Evolutionary conservation across 2,329 filamentous ascomycete genomes (phyloP), one percentile per base, ranked within the genome.

Genomic region (Xylaria sp.): DNA sequence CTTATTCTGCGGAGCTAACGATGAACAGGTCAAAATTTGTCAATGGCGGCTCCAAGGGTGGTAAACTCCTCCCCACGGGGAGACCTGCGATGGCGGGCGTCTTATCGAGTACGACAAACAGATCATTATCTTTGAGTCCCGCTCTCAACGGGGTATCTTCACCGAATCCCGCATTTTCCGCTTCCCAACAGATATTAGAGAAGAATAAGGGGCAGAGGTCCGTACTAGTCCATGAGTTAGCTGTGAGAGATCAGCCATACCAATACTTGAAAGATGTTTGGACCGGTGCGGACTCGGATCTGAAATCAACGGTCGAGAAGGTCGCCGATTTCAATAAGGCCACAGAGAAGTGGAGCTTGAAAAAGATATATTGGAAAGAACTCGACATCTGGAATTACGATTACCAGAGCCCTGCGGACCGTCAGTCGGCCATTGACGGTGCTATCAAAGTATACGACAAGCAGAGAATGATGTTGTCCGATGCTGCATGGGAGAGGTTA

Each of bases 381-480:
- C 81, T 90, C 15, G 87, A 90, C 70, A 86, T 89, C 25, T 90
- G 86, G 83, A 85, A 83, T 64, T 89, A 89, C 75, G 79, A 85
- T 31, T 90, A 90, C 73, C 79, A 81, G 50, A 81, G 76, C 42
- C 77, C 82, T 20, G 83, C 85, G 36, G 83, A 88, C 67, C 85
- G 88, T 33, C 82, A 92, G 75, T 79, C 83, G 72, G 84, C 86
- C 68, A 85, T 90, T 74, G 82, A 91, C 77, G 84, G 89, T 71
- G 88, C 88, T 15, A 82, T 89, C 64, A 84, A 81, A 66, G 80
- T 84, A 61, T 90, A 85, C 69, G 88, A 90, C 75, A 86, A 85
- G 74, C 82, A 86, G 76, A 81, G 88, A 42, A 70, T 90, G 33
- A 85, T 83, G 6, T 79, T 83, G 1, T 83, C 83, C 0, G 87